Evolutionary conservation across 1,284 basidiomycete genomes (phyloP), one percentile per base, ranked within the genome.

Genomic region (Amylostereum areolatum): DNA sequence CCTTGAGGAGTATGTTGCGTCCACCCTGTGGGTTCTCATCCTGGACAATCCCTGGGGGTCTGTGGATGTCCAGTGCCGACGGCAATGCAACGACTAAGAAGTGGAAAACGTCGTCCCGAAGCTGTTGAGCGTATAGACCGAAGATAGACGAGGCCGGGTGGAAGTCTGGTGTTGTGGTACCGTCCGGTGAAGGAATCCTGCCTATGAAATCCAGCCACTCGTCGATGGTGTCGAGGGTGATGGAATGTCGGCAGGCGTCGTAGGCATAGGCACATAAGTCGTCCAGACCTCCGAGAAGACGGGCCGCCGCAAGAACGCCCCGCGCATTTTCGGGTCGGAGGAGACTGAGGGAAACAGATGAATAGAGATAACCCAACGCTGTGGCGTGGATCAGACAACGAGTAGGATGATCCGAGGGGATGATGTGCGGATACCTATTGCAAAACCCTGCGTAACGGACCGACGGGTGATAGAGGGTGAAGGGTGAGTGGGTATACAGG

Each of bases 311-410:
- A 46, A 94, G 80, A 37, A 91, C 85, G 12, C 81, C 82, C 58
- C 89, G 81, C 50, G 89, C 85, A 68, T 93, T 93, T 58, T 80
- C 75, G 43, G 85, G 75, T 57, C 77, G 78, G 57, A 93, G 77
- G 50, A 81, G 67, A 59, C 72, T 77, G 56, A 88, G 66, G 43
- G 86, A 84, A 55, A 80, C 71, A 47, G 84, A 75, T 32, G 88
- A 89, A 64, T 90, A 90, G 37, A 90, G 77, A 66, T 87, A 89
- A 46, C 87, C 86, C 52, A 90, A 69, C 46, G 88, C 86, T 84
- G 44, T 32, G 43, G 41, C 58, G 52, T 47, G 51, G 51, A 45
- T 24, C 24, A 42, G 47, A 56, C 42, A 47, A 34, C 59, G 24
- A 40, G 29, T 55, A 49, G 39, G 36, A 51, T 28, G 42, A 35